Base-by-base conservation (phyloP, 129 eudicot genomes). In the Pulicaria dysenterica region DNA sequence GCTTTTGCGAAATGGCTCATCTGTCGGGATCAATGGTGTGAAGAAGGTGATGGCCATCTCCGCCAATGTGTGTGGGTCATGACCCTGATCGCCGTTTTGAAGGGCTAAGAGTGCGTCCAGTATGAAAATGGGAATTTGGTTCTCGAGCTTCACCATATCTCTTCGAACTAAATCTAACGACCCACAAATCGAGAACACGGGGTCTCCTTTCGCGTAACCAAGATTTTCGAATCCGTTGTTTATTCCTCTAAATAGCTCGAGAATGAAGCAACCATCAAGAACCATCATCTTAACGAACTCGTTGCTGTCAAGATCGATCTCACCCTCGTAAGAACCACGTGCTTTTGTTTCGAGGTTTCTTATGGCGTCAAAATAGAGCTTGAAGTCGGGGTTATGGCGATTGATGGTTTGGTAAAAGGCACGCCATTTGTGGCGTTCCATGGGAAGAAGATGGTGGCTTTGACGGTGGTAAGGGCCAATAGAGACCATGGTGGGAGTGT, bases 391-490 rank as follows among this genome's bases (percentile, higher is more conserved):
- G 11, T 73, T 46, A 1, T 75, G 78, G 37, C 86, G 87, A 64
- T 77, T 81, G 53, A 87, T 74, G 40, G 80, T 80, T 43, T 73
- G 87, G 66, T 76, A 66, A 0, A 90, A 66, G 11, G 96, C 89
- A 40, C 95, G 82, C 96, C 96, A 90, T 47, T 87, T 90, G 65
- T 90, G 95, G 58, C 76, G 89, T 10, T 87, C 89, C 96, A 90
- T 90, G 45, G 74, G 42, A 0, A 74, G 83, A 2, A 81, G 83
- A 5, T 80, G 79, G 66, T 16, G 42, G 76, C 61, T 80, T 70
- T 87, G 90, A 34, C 70, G 87, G 76, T 91, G 97, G 73, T 88
- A 84, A 14, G 95, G 95, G 17, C 95, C 97, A 19, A 87, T 46
- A 16, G 95, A 87, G 47, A 90, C 91, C 31, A 69, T 76, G 39